These are phyloP conservation scores for Trichocomaceae sp. DNA, from an alignment of 2,329 filamentous ascomycete species.

Conservation along the genomic window DNA sequence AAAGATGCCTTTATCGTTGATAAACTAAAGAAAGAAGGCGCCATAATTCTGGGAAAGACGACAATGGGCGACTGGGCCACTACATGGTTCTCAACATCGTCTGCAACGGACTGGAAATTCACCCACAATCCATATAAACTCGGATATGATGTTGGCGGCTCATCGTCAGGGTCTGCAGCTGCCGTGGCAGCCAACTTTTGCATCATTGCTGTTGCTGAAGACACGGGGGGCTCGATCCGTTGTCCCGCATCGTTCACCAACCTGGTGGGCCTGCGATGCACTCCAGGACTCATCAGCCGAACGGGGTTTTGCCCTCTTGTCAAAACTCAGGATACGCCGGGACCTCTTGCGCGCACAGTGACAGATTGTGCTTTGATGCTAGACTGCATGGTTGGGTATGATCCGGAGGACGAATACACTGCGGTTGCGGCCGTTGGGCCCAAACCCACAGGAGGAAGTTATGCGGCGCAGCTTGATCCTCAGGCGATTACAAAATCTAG, in stretches of 20 bases:
- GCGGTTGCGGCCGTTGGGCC: neutral
- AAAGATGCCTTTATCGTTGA: neutral
- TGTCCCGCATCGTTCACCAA: neutral
- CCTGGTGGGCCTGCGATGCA: neutral
- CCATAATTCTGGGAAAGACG: neutral
- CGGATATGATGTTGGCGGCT: neutral
- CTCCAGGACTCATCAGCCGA: neutral
- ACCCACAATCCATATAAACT: neutral
- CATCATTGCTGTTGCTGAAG: neutral
- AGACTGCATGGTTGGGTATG: neutral
- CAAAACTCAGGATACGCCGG: neutral
- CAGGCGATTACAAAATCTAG: neutral
- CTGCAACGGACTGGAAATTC: neutral
- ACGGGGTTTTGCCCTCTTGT: neutral
- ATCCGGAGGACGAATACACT: neutral
- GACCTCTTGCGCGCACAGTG: neutral
- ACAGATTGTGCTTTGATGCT: neutral
- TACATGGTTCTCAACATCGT: neutral
- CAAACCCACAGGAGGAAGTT: neutral
- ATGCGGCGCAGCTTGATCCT: neutral
- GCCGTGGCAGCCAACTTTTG: neutral
- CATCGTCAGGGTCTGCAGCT: neutral
- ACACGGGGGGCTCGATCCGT: neutral
- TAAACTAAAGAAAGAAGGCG: neutral
- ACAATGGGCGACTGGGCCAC: neutral